A percentile compares a stretch with the other conserved stretches of the same genome.
phyloP scores from a whole-genome alignment of 1,284 basidiomycete genomes.

The Cryptococcus sp. region DNA sequence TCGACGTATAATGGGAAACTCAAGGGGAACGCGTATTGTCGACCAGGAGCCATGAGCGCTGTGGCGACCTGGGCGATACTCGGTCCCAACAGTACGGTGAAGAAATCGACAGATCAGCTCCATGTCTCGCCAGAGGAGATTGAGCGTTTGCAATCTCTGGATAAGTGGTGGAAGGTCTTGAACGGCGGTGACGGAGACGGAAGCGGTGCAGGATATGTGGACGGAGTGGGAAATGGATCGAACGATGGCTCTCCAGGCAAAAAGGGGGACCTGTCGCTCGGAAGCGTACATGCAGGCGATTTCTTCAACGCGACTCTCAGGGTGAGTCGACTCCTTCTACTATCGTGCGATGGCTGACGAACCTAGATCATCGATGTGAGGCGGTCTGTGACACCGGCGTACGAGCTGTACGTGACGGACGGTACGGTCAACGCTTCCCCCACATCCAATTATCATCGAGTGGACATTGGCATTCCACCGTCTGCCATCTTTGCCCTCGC shows the following conservation, averaged over 20 bases:
- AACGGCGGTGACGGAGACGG: background rate
- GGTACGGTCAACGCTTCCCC: constrained; percentile 19
- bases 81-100: constrained; percentile 7
- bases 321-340: constrained; percentile 13
- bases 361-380: constrained; percentile 9
- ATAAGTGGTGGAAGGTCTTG: constrained; percentile 15
- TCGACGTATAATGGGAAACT: constrained; percentile 19
- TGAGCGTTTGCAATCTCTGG: constrained; percentile 9
- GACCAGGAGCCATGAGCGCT: constrained; percentile 3
- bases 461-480: constrained; percentile 11
- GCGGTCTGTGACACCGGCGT: background rate
- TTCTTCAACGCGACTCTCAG: constrained; percentile 25
- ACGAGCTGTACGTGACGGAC: constrained; percentile 36
- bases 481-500: constrained; percentile 14
- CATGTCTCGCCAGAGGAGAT: constrained; percentile 6
- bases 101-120: background rate
- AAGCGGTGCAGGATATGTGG: background rate
- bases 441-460: constrained; percentile 26
- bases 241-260: background rate
- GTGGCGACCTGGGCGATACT: constrained; percentile 9
- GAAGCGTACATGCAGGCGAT: constrained; percentile 1
- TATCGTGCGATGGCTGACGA: constrained; percentile 13
- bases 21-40: constrained; percentile 26
- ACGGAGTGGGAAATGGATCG: background rate
- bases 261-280: background rate